Conservation (phyloP, 352 stramenopile genomes). For the Lagenidium giganteum region DNA sequence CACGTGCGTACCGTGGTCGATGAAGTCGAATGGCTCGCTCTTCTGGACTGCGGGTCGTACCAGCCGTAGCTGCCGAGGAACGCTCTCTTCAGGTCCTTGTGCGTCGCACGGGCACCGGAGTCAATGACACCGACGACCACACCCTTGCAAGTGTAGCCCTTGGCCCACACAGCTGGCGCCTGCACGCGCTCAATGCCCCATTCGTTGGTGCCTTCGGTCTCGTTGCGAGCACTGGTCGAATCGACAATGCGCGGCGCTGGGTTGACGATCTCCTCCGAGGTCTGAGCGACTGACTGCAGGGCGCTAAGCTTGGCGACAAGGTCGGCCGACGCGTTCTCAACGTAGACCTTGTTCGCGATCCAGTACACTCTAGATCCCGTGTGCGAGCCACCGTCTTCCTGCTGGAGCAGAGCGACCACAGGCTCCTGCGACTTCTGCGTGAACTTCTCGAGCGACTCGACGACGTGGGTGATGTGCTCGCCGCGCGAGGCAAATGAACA, state of each 20-base stretch:
- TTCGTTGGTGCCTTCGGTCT: constrained; percentile 10
- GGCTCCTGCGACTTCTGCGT: constrained; percentile 5
- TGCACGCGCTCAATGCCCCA: constrained; percentile 15
- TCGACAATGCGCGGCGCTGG: too few species aligned
- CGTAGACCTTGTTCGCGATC: constrained; percentile 21
- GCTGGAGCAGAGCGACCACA: not conserved
- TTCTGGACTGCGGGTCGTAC: constrained; percentile 18
- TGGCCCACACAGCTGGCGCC: constrained; percentile 9
- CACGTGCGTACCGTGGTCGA: constrained; percentile 12
- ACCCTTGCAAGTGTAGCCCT: constrained; percentile 15
- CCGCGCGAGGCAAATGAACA: constrained; percentile 6
- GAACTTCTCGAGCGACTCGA: constrained; percentile 5
- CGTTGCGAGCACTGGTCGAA: too few species aligned
- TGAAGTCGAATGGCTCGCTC: constrained; percentile 7
- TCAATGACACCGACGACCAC: constrained; percentile 24
- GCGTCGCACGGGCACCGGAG: constrained; percentile 16
- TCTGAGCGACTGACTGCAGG: constrained; percentile 2
- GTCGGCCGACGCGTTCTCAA: constrained; percentile 4
- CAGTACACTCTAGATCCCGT: constrained; percentile 12
- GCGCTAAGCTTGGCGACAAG: constrained; percentile 10
- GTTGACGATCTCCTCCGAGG: not conserved
- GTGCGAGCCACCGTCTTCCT: too few species aligned
- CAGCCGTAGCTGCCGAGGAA: constrained; percentile 23
- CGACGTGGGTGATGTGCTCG: constrained; percentile 9
- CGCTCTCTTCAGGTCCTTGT: constrained; percentile 5